These are phyloP conservation scores for Cytospora schulzeri DNA, from an alignment of 2,329 filamentous ascomycete species.

Conservation along the genomic window DNA sequence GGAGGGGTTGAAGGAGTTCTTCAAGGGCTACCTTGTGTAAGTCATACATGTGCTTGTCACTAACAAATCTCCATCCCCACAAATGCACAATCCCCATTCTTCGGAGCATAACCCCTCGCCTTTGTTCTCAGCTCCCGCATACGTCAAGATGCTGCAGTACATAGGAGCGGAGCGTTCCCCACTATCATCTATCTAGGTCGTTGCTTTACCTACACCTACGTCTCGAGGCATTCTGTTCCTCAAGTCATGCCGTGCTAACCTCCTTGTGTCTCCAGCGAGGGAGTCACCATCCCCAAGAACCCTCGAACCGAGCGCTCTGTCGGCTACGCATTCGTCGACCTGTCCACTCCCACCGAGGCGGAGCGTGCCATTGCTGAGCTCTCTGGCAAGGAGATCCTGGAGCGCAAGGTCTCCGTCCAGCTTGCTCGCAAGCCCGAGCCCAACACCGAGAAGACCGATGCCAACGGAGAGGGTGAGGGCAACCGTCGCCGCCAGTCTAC, in stretches of 20 bases:
- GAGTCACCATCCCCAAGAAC: slow-evolving; percentile 98
- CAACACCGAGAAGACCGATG: slow-evolving; percentile 73
- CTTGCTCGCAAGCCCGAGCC: slow-evolving; percentile 96
- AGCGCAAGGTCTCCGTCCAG: slow-evolving; percentile 99
- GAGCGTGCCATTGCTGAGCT: slow-evolving; percentile 94
- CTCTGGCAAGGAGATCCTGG: slow-evolving; percentile 95
- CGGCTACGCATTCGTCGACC: slow-evolving; percentile 98
- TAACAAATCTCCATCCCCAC: neutral
- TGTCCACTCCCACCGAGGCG: slow-evolving; percentile 91
- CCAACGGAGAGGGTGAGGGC: slow-evolving; percentile 76
- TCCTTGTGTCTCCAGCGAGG: slow-evolving; percentile 68
- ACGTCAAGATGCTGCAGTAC: neutral
- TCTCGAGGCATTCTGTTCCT: neutral
- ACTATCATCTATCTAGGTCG: neutral
- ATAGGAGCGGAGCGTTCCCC: neutral
- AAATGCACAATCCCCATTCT: neutral
- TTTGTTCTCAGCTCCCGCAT: neutral
- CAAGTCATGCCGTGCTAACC: slow-evolving; percentile 37
- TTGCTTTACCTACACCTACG: neutral
- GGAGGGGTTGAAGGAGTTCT: slow-evolving; percentile 99
- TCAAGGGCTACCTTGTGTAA: slow-evolving; percentile 99
- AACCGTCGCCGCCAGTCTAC: slow-evolving; percentile 64
- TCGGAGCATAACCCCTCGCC: neutral
- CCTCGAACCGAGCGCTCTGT: slow-evolving; percentile 97
- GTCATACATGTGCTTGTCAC: slow-evolving; percentile 47